Evolutionary conservation across 139 green algal species (phyloP), one percentile per base, ranked within the genome.

Genomic region (Mesotaenium endlicherianum): DNA sequence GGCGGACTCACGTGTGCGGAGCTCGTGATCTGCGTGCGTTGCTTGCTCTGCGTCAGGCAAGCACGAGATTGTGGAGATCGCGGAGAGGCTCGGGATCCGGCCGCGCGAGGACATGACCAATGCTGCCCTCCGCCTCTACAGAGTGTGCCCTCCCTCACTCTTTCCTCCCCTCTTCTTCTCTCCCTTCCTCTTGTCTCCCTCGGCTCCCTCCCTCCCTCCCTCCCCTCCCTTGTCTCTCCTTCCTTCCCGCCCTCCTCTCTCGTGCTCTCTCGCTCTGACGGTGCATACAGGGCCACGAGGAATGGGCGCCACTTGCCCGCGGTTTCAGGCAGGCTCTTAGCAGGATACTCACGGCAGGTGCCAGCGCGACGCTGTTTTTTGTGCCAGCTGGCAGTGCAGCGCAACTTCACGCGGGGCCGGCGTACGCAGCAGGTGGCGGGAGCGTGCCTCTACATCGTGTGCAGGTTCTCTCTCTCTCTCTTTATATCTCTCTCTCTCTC

Each of bases 391-490:
- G 95, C 94, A 0, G 87, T 99, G 82, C 89, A 96, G 86, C 83
- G 88, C 17, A 94, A 95, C 81, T 99, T 99, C 90, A 98, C 96
- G 0, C 87, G 94, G 4, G 96, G 96, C 1, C 84, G 96, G 49
- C 83, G 96, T 16, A 94, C 94, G 16, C 88, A 90, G 58, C 94
- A 97, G 88, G 96, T 99, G 8, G 96, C 95, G 2, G 96, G 91
- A 0, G 92, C 92, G 16, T 98, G 95, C 87, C 86, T 98, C 34
- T 99, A 99, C 93, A 95, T 98, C 59, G 88, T 97, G 20, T 98
- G 95, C 87, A 91, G 77, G 77, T 83, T n/a, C n/a, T n/a, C n/a
- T n/a, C n/a, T n/a, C n/a, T n/a, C n/a, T n/a, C n/a, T n/a, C n/a
- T n/a, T n/a, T n/a, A n/a, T n/a, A n/a, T n/a, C n/a, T n/a, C n/a